Evolutionary conservation across 306 rosid genomes (phyloP).

Genomic region (Sicyos baderoa): DNA sequence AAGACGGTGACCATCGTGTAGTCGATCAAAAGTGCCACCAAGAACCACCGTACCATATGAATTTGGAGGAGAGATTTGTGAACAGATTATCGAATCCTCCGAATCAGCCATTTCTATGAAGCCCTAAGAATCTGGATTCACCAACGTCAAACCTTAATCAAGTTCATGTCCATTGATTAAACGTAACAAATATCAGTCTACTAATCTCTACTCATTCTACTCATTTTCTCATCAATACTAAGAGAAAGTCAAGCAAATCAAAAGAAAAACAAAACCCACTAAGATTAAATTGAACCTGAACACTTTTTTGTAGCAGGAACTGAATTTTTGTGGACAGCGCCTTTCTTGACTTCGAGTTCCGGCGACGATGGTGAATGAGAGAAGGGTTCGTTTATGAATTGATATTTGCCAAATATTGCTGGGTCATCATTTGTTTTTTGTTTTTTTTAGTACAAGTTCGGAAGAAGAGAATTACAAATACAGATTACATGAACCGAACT

Average conservation of each 20-base stretch:
- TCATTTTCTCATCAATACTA: not conserved
- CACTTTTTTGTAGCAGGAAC: not conserved
- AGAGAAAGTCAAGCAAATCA: not conserved
- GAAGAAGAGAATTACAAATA: too few relatives aligned
- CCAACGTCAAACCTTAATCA: not conserved
- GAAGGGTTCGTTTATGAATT: too few relatives aligned
- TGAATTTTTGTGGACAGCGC: not conserved
- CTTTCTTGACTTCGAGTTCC: too few relatives aligned
- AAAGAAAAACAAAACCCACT: not conserved
- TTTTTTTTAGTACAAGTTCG: too few relatives aligned
- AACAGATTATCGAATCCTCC: conserved; percentile 38
- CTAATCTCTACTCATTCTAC: not conserved
- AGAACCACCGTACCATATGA: conserved; percentile 65
- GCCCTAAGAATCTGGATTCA: not conserved
- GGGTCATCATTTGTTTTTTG: too few relatives aligned
- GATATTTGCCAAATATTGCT: too few relatives aligned
- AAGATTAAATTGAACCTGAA: not conserved
- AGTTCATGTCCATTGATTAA: not conserved
- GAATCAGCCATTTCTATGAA: conserved; percentile 35
- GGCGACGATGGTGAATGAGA: too few relatives aligned
- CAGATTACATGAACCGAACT: too few relatives aligned
- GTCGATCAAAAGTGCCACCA: conserved; percentile 89
- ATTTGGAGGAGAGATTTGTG: conserved; percentile 57
- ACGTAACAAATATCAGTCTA: not conserved
- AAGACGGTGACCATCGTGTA: conserved; percentile 86